Base-by-base conservation (phyloP, 1,284 basidiomycete genomes). In the Heliocybe sulcata region DNA sequence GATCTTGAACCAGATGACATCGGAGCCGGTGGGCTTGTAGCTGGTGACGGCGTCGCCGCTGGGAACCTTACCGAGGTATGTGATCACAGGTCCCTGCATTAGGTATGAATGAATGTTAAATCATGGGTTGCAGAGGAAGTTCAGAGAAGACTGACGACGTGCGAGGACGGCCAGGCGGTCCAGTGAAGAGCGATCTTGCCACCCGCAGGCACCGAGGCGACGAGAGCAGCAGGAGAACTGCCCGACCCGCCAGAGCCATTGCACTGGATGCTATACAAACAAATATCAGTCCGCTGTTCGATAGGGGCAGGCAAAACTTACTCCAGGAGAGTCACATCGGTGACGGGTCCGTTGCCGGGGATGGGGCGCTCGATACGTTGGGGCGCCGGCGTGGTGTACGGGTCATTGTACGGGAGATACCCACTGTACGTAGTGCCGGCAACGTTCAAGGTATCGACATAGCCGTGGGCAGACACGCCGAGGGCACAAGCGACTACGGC, bases 1-100 rank as follows among this genome's bases (percentile, higher is more conserved):
- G 31, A 79, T 69, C 63, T 79, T 78, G 72, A 77, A 77, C 77
- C 75, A 78, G 8, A 77, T 75, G 29, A 73, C 69, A 22, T 72
- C 65, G 4, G 61, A 73, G 20, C 73, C 72, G 3, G 75, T 77
- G 35, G 59, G 63, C 75, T 75, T 77, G 49, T 68, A 52, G n/a
- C 16, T 52, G 20, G 26, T 22, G 16, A 22, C 26, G 31, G 3
- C 26, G 25, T 9, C 20, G 20, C 26, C 11, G 52, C 31, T 42
- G 10, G 52, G 35, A 10, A 25, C 35, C 16, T 20, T 65, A n/a
- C 75, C 73, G 64, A 78, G 68, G 61, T 78, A 79, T 2, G 75
- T 79, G 60, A 79, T 73, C 57, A 78, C 66, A 0, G 76, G 76
- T 3, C 76, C 74, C 61, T 69, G 52, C 11, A 26, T 55, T 53